A percentile compares a stretch with the other conserved stretches of the same genome.
These are phyloP conservation scores for Platanthera zijinensis DNA, from an alignment of 106 monocot genomes.

Conservation along the genomic window DNA sequence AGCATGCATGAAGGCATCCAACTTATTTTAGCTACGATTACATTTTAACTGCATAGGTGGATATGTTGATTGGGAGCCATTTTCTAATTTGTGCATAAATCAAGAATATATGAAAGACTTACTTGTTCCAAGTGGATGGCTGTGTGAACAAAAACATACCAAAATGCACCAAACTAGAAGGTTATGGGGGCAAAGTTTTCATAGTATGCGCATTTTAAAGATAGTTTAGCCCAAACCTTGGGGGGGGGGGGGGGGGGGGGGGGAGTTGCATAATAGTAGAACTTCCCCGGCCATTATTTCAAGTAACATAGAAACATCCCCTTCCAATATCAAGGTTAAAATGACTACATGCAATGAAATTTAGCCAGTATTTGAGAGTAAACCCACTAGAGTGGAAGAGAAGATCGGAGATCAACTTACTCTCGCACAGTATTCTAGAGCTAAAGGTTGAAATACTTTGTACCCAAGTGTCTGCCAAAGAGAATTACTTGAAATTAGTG, in stretches of 20 bases:
- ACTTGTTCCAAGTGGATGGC: neutral
- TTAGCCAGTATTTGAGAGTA: neutral
- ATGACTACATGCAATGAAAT: neutral
- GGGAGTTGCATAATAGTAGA: no score
- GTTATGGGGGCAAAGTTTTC: neutral
- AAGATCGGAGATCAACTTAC: constrained; percentile 36
- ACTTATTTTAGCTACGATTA: neutral
- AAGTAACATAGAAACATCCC: neutral
- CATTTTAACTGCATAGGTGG: neutral
- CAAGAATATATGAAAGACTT: neutral
- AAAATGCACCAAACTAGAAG: neutral
- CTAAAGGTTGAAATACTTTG: constrained; percentile 63
- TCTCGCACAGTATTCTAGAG: constrained; percentile 89
- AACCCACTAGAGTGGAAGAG: neutral
- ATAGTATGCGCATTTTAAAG: neutral
- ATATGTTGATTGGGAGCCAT: neutral
- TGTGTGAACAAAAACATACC: neutral
- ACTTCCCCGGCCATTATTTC: neutral
- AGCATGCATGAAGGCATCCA: neutral
- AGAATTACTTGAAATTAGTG: constrained; percentile 1
- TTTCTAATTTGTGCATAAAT: neutral
- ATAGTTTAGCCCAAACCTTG: neutral
- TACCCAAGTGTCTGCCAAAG: constrained; percentile 57
- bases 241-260: no score
- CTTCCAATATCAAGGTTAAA: neutral